Base-by-base conservation (phyloP, 2,329 filamentous ascomycete genomes). In the Cladobotryum mycophilum region DNA sequence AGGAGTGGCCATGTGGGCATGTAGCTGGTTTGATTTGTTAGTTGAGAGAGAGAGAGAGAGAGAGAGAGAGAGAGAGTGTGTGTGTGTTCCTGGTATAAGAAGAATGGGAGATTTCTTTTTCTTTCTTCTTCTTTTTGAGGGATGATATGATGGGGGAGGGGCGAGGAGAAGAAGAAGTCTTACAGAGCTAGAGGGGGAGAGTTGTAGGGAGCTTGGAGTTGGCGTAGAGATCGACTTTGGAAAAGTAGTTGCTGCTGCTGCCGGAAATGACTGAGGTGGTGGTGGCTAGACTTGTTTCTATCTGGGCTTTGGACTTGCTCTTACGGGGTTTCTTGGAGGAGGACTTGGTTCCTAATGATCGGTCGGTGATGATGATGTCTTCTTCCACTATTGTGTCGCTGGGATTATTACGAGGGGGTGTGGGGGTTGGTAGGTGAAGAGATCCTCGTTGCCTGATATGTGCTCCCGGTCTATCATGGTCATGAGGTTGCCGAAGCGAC, bases 1-100 rank as follows among this genome's bases (percentile, higher is more conserved):
- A 95, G 72, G 5, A 95, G 76, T 1, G 84, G 87, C 67, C 85
- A 95, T 0, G 86, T 89, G 0, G 85, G 75, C 40, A 89, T 80
- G 61, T 89, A 86, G 41, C 83, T 85, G 17, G 17, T 11, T 9
- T 51, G 9, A n/a, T n/a, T n/a, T 5, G 37, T 37, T n/a, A 47
- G 15, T n/a, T n/a, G n/a, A n/a, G n/a, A n/a, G n/a, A n/a, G n/a
- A n/a, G n/a, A n/a, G n/a, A n/a, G n/a, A n/a, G n/a, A n/a, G n/a
- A n/a, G n/a, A n/a, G n/a, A n/a, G n/a, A n/a, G n/a, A n/a, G n/a
- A n/a, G n/a, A n/a, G n/a, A n/a, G n/a, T n/a, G n/a, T n/a, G n/a
- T n/a, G n/a, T n/a, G n/a, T n/a, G n/a, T n/a, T n/a, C n/a, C n/a
- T n/a, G n/a, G n/a, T n/a, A n/a, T n/a, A n/a, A n/a, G n/a, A n/a